Conservation (phyloP, 139 green algal species). For the Tetraselmis chui region DNA sequence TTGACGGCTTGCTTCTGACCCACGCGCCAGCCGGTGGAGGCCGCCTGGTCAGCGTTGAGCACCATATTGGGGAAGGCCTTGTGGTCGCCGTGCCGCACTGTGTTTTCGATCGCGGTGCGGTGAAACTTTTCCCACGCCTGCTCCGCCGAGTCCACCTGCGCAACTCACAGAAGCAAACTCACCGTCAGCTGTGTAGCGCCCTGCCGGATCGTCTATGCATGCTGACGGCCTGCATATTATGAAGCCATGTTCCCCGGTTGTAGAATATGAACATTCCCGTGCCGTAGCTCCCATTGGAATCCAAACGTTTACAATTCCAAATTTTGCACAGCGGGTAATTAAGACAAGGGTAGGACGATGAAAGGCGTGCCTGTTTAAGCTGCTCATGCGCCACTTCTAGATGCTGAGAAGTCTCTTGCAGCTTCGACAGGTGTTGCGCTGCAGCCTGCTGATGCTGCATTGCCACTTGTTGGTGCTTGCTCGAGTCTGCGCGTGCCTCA, state of each 20-base stretch:
- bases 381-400: neutral
- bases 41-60: neutral
- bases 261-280: too few relatives aligned
- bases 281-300: too few relatives aligned
- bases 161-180: too few relatives aligned
- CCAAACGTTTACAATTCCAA: too few relatives aligned
- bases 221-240: too few relatives aligned
- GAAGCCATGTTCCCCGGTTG: too few relatives aligned
- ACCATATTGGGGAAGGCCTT: neutral
- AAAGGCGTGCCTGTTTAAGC: neutral
- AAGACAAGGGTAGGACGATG: too few relatives aligned
- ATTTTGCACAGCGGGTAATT: too few relatives aligned
- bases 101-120: neutral
- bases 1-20: neutral
- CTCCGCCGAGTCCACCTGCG: neutral
- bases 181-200: too few relatives aligned
- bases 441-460: neutral
- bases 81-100: neutral
- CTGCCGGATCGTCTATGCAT: too few relatives aligned
- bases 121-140: neutral
- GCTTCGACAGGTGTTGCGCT: neutral
- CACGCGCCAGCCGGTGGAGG: neutral
- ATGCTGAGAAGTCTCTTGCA: neutral
- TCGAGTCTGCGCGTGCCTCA: neutral
- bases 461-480: neutral